phyloP scores from a whole-genome alignment of 2,329 filamentous ascomycete genomes.

The Fusarium oligoseptatum region DNA sequence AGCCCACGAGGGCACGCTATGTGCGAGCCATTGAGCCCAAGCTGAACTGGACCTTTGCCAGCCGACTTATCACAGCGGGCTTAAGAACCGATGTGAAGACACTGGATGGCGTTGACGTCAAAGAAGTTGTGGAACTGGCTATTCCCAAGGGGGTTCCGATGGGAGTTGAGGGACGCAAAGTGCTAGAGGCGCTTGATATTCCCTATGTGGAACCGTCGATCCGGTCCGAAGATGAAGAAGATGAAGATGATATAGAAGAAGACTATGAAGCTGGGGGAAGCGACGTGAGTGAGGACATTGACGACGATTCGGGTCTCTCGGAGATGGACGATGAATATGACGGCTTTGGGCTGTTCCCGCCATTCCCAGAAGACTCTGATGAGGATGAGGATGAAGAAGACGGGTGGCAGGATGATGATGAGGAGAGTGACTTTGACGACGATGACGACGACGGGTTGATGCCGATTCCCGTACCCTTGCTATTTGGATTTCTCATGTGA shows the following conservation, averaged over 20 bases:
- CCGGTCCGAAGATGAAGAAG: constrained; percentile 5
- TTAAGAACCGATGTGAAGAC: constrained; percentile 44
- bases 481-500: constrained; percentile 43
- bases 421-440: constrained; percentile 35
- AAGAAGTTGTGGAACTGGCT: constrained; percentile 38
- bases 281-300: constrained; percentile 36
- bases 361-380: constrained; percentile 16
- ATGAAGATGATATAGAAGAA: constrained; percentile 14
- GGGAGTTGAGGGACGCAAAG: constrained; percentile 39
- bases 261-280: constrained; percentile 7
- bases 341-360: constrained; percentile 15
- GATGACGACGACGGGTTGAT: constrained; percentile 38
- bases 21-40: constrained; percentile 23
- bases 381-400: constrained; percentile 31
- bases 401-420: constrained; percentile 20
- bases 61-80: constrained; percentile 40
- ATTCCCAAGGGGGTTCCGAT: constrained; percentile 38
- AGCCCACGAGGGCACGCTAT: constrained; percentile 2
- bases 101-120: constrained; percentile 35
- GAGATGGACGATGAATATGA: constrained; percentile 25
- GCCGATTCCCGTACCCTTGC: constrained; percentile 34
- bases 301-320: constrained; percentile 29
- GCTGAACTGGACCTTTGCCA: constrained; percentile 45
- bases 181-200: constrained; percentile 44
- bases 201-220: constrained; percentile 37